Evolutionary conservation across 129 eudicot species (phyloP).

Genomic region (Tagetes patula): DNA sequence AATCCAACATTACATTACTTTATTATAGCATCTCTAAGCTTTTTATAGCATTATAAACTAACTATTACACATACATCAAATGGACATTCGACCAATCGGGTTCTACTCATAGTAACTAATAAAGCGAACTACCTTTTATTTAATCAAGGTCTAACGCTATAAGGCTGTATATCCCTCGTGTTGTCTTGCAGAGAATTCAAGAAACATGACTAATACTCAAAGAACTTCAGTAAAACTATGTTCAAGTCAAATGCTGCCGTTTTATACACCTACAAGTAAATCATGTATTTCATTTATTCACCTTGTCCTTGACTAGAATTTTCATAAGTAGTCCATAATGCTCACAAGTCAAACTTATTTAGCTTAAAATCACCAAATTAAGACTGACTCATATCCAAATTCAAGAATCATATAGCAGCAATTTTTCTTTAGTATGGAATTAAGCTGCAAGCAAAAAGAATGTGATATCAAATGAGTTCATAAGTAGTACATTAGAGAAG

Average conservation of each 20-base stretch:
- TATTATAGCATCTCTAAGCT: neutral
- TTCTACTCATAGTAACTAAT: neutral
- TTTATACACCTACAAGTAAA: neutral
- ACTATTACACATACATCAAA: conserved; percentile 9
- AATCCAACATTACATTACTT: neutral
- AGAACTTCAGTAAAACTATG: neutral
- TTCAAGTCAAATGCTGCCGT: neutral
- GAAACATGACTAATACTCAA: neutral
- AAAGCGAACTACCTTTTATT: neutral
- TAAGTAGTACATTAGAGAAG: neutral
- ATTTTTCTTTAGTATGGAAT: neutral
- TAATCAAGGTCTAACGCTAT: neutral
- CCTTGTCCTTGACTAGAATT: neutral
- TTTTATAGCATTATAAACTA: neutral
- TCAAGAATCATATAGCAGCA: neutral
- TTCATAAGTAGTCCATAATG: neutral
- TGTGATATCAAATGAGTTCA: neutral
- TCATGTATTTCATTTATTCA: neutral
- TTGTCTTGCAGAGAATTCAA: neutral
- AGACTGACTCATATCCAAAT: neutral
- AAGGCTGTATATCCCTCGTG: neutral
- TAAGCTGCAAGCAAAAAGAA: conserved; percentile 13
- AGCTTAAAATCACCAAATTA: neutral
- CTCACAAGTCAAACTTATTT: neutral
- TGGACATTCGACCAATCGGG: neutral